These are phyloP conservation scores for Lippia alba DNA, from an alignment of 305 asterid genomes.

Conservation along the genomic window DNA sequence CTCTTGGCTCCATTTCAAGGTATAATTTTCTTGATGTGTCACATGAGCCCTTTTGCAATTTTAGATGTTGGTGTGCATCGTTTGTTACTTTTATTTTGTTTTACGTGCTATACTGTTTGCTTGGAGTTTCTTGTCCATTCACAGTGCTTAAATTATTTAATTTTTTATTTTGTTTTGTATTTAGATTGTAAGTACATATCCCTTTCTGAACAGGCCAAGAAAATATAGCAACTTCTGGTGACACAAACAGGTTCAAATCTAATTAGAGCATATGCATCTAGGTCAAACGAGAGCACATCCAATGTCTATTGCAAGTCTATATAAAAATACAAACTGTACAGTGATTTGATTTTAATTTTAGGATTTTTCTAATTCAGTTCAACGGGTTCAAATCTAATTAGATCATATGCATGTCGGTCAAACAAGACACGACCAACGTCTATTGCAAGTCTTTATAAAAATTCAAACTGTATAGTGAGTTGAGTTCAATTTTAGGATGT, in stretches of 20 bases:
- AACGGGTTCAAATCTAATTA: conserved; percentile 5
- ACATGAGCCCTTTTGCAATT: not conserved
- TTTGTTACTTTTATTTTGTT: not conserved
- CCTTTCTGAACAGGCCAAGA: conserved; percentile 1
- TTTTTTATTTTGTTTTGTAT: not conserved
- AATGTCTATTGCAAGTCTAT: not conserved
- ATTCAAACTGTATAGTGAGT: not conserved
- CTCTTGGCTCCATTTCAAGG: conserved; percentile 59
- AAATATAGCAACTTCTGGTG: not conserved
- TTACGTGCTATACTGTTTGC: not conserved
- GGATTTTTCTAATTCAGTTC: too few species aligned
- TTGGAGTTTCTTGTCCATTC: not conserved
- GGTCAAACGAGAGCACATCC: not conserved
- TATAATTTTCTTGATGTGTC: conserved; percentile 28
- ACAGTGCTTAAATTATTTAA: not conserved
- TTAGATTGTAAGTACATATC: not conserved
- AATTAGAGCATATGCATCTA: conserved; percentile 8
- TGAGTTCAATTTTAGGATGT: not conserved
- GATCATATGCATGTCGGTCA: not conserved
- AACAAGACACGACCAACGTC: not conserved
- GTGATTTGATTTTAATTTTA: too few species aligned
- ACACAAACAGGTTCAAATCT: conserved; percentile 4
- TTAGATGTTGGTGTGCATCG: not conserved
- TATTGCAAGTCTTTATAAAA: not conserved
- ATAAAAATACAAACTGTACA: not conserved